Evolutionary conservation across 768 basidiomycete species (phyloP), one percentile per base, ranked within the genome.

Genomic region (Lactarius sanguifluus): DNA sequence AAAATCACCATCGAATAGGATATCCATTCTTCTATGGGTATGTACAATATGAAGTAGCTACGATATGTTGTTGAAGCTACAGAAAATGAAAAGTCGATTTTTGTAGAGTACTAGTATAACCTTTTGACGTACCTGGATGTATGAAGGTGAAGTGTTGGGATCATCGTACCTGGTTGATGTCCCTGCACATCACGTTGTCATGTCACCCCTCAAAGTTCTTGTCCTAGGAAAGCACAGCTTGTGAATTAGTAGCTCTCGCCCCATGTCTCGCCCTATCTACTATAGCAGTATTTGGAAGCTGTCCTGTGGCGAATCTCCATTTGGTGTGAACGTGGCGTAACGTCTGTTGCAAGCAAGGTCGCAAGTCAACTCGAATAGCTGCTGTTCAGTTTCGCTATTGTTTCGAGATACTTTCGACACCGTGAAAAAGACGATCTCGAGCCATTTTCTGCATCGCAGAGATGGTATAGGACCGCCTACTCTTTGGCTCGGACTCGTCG

Each of bases 141-240:
- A n/a, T n/a, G n/a, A n/a, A n/a, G n/a, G n/a, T n/a, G n/a, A n/a
- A n/a, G n/a, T n/a, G n/a, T n/a, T n/a, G n/a, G 25, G 64, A 36
- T 23, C 34, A 43, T 30, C 45, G 56, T 62, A 66, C 12, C 15
- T 40, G 25, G 38, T 52, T 36, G 20, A 23, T 66, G 23, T 18
- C 12, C 16, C 41, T 40, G 5, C 7, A 18, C 18, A 47, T 28
- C 64, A 43, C 57, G n/a, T 61, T 61, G 25, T 47, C 28, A 16
- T 52, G 3, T 50, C 47, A 25, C 12, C 47, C 23, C 10, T 50
- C 47, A 12, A 25, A 23, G 36, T 36, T 36, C 36, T 36, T 50
- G n/a, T 50, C 47, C 47, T 50, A 50, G 47, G 47, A 25, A 50
- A 12, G 47, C 13, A 50, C 47, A 50, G 23, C 23, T 34, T 34